Conservation (phyloP, 805 yeast species). For the Candida xiaguanensis region DNA sequence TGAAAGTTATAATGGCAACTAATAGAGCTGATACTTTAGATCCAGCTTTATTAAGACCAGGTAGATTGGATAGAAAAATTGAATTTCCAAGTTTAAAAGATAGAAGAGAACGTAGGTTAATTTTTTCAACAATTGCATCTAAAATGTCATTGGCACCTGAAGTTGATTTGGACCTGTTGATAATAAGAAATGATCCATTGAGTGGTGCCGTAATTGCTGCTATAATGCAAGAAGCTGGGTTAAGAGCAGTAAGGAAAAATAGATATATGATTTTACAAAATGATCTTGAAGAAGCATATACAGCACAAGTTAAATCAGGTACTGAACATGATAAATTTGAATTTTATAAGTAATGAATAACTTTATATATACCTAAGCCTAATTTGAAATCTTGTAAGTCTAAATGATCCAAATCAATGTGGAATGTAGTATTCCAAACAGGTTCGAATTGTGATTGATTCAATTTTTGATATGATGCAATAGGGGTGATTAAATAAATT, state of each 20-base stretch:
- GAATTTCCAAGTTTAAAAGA: slow-evolving; percentile 96
- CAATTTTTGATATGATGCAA: slow-evolving; percentile 28
- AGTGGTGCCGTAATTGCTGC: slow-evolving; percentile 98
- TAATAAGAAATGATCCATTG: slow-evolving; percentile 92
- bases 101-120: slow-evolving; percentile 95
- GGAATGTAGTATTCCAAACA: slow-evolving; percentile 38
- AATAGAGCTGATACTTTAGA: slow-evolving; percentile 99
- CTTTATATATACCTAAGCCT: slow-evolving; percentile 58
- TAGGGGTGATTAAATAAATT: slow-evolving; percentile 36
- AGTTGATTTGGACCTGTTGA: slow-evolving; percentile 90
- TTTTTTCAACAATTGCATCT: slow-evolving; percentile 93
- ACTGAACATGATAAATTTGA: slow-evolving; percentile 96
- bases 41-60: slow-evolving; percentile 97
- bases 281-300: slow-evolving; percentile 97
- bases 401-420: slow-evolving; percentile 73
- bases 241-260: slow-evolving; percentile 96
- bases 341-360: slow-evolving; percentile 71
- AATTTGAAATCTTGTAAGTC: slow-evolving; percentile 56
- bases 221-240: slow-evolving; percentile 99
- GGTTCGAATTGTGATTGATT: slow-evolving; percentile 13
- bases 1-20: slow-evolving; percentile 98
- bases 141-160: slow-evolving; percentile 98
- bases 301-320: slow-evolving; percentile 93
- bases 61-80: slow-evolving; percentile 96
- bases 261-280: slow-evolving; percentile 94